Percentiles rank a stretch among this genome's conserved stretches.
These are phyloP conservation scores for Cenococcum geophilum DNA, from an alignment of 495 filamentous ascomycete species.

Conservation along the genomic window DNA sequence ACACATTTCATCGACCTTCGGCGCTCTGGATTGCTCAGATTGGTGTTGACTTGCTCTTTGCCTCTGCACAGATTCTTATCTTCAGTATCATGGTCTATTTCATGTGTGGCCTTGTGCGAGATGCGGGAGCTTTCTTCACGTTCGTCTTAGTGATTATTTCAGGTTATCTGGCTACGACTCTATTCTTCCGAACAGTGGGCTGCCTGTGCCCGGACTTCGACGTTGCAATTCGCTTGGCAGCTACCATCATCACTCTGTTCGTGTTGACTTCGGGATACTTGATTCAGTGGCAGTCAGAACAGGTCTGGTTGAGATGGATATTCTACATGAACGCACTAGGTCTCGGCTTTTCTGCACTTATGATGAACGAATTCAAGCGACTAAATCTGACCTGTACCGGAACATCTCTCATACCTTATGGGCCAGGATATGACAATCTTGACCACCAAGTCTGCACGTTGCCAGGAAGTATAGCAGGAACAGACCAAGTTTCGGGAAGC, in stretches of 20 bases:
- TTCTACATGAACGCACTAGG: slow-evolving; percentile 76
- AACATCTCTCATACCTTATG: slow-evolving; percentile 59
- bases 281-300: slow-evolving; percentile 62
- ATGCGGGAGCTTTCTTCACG: slow-evolving; percentile 72
- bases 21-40: slow-evolving; percentile 78
- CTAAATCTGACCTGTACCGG: slow-evolving; percentile 57
- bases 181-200: slow-evolving; percentile 72
- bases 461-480: slow-evolving; percentile 59
- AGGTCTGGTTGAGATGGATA: slow-evolving; percentile 75
- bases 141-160: slow-evolving; percentile 65
- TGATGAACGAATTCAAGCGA: slow-evolving; percentile 74
- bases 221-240: slow-evolving; percentile 67
- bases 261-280: slow-evolving; percentile 75
- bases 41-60: slow-evolving; percentile 67
- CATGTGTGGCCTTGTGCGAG: slow-evolving; percentile 60
- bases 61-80: slow-evolving; percentile 58
- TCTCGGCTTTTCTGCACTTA: slow-evolving; percentile 64
- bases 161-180: slow-evolving; percentile 69
- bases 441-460: slow-evolving; percentile 70
- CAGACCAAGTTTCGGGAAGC: slow-evolving; percentile 50
- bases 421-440: slow-evolving; percentile 58
- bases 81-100: slow-evolving; percentile 78
- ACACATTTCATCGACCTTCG: slow-evolving; percentile 71
- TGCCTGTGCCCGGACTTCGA: slow-evolving; percentile 80
- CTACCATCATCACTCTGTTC: slow-evolving; percentile 69